These are phyloP conservation scores for Oryza glaberrima DNA, from an alignment of 176 grass and related monocot species.

Conservation along the genomic window DNA sequence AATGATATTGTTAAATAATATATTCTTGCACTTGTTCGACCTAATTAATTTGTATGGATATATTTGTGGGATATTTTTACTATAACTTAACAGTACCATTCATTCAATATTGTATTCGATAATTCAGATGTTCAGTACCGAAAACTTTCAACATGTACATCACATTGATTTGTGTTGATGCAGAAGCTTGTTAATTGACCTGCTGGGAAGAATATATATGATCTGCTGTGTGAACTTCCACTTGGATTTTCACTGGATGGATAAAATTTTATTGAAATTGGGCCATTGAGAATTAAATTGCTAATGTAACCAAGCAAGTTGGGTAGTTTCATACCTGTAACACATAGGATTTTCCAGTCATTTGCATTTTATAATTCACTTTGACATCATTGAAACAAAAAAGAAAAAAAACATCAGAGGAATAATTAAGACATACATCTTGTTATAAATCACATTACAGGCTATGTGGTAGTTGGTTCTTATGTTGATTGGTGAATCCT, in stretches of 20 bases:
- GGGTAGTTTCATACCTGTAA: not conserved
- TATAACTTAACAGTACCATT: not conserved
- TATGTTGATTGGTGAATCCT: not conserved
- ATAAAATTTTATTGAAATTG: not conserved
- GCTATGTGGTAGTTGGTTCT: not conserved
- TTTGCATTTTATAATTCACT: not conserved
- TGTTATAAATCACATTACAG: not conserved
- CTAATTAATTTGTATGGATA: not conserved
- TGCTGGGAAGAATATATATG: not conserved
- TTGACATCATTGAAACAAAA: not conserved
- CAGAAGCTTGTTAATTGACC: not conserved
- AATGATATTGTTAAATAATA: slow-evolving; percentile 16
- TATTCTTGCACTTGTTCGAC: not conserved
- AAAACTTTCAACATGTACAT: not conserved
- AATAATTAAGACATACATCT: not conserved
- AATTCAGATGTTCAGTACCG: not conserved
- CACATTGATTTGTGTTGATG: not conserved
- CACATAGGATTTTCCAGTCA: not conserved
- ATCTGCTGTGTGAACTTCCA: not conserved
- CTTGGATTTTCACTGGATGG: slow-evolving; percentile 9
- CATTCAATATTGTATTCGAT: slow-evolving; percentile 1
- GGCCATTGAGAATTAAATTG: not conserved
- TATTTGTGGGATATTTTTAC: not conserved
- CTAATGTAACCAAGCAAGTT: not conserved
- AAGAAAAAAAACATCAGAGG: slow-evolving; percentile 3